Conservation (phyloP, 805 yeast species). For the Spathaspora boniae region DNA sequence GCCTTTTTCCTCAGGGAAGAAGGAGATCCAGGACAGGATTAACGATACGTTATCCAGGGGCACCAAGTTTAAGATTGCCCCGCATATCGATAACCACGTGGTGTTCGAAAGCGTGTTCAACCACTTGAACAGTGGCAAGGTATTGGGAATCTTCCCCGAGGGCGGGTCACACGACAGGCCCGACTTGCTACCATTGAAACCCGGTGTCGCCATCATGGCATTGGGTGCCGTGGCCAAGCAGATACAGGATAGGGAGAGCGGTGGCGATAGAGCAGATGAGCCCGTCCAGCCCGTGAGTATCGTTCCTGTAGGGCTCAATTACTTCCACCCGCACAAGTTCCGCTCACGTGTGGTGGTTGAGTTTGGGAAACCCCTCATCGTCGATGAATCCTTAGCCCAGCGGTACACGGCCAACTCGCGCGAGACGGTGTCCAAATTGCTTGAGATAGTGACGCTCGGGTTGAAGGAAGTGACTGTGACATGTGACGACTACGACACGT, state of each 20-base stretch:
- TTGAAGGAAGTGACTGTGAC: slow-evolving; percentile 39
- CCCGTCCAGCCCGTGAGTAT: slow-evolving; percentile 26
- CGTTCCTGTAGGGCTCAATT: slow-evolving; percentile 41
- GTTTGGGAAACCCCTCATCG: slow-evolving; percentile 39
- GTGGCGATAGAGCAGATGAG: slow-evolving; percentile 9
- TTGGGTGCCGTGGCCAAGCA: slow-evolving; percentile 36
- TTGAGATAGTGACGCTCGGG: slow-evolving; percentile 28
- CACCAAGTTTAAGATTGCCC: slow-evolving; percentile 32
- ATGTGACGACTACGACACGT: slow-evolving; percentile 40
- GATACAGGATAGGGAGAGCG: slow-evolving; percentile 12
- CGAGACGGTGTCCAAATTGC: slow-evolving; percentile 23
- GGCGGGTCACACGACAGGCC: slow-evolving; percentile 45
- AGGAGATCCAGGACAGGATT: slow-evolving; percentile 11
- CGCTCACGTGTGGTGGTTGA: slow-evolving; percentile 41
- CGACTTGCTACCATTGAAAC: slow-evolving; percentile 39
- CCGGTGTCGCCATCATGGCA: slow-evolving; percentile 46
- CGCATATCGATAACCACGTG: slow-evolving; percentile 35
- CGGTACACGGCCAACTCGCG: slow-evolving; percentile 24
- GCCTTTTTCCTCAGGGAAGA: slow-evolving; percentile 18
- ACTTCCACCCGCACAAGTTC: slow-evolving; percentile 40
- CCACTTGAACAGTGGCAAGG: slow-evolving; percentile 30
- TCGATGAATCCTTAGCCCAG: slow-evolving; percentile 25
- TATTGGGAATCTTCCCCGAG: slow-evolving; percentile 42
- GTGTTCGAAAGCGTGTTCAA: slow-evolving; percentile 37
- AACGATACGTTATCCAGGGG: slow-evolving; percentile 21